Conservation (phyloP, 2,329 filamentous ascomycete species). For the Fusarium nanum region DNA sequence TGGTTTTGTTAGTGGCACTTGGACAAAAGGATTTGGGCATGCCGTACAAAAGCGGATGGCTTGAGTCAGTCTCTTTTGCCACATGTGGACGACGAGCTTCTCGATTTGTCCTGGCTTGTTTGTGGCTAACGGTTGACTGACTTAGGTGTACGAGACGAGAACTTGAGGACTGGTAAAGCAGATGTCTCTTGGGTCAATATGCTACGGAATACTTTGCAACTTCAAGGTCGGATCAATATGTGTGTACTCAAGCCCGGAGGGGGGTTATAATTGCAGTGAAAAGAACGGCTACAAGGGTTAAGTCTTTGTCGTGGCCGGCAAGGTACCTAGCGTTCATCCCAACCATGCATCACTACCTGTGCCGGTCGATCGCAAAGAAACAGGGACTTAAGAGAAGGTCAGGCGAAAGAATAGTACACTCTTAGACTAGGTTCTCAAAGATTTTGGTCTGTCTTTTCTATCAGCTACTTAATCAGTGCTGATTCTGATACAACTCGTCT, state of each 20-base stretch:
- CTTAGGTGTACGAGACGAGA: neutral
- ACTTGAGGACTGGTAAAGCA: neutral
- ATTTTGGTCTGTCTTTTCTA: neutral
- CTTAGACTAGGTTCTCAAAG: too few species aligned
- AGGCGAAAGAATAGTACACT: too few species aligned
- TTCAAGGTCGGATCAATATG: neutral
- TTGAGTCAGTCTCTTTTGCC: constrained; percentile 27
- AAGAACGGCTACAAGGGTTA: too few species aligned
- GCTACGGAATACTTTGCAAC: neutral
- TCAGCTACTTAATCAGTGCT: neutral
- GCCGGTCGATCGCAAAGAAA: too few species aligned
- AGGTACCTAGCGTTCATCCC: too few species aligned
- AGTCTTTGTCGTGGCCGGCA: too few species aligned
- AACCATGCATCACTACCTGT: too few species aligned
- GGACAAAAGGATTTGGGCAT: constrained; percentile 5
- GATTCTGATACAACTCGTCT: neutral
- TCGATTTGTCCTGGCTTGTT: neutral
- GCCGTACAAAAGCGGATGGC: constrained; percentile 12
- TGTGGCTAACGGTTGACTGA: neutral
- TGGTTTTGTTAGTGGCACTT: constrained; percentile 12
- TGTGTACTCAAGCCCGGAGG: neutral
- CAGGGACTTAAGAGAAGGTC: neutral
- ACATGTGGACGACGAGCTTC: neutral
- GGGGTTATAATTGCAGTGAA: neutral
- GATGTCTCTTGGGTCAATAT: neutral